A percentile compares a stretch with the other conserved stretches of the same genome.
Evolutionary conservation across 2,329 filamentous ascomycete species (phyloP).

Genomic region (Neofusicoccum parvum): DNA sequence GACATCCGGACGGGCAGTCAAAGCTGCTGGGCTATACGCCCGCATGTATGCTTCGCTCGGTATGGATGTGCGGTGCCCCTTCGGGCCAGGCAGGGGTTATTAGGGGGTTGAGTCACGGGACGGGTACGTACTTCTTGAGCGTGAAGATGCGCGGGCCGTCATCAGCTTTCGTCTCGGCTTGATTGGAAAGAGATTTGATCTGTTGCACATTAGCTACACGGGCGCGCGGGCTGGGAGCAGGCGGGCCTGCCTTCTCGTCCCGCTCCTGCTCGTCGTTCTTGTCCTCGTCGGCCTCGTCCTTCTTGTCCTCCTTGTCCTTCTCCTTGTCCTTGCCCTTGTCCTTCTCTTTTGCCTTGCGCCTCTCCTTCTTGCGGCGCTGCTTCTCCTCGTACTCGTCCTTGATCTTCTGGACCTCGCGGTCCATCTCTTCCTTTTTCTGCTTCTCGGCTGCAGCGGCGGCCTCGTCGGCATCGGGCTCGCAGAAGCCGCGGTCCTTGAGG

Average conservation of each 20-base stretch:
- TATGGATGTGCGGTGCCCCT: background rate
- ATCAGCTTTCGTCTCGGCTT: slow-evolving; percentile 51
- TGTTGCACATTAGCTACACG: slow-evolving; percentile 24
- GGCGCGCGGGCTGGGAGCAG: background rate
- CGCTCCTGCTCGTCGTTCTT: slow-evolving; percentile 68
- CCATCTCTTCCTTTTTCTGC: slow-evolving; percentile 55
- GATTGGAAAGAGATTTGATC: slow-evolving; percentile 53
- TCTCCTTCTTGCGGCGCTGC: slow-evolving; percentile 61
- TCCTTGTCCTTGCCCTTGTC: slow-evolving; percentile 47
- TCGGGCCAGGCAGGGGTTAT: background rate
- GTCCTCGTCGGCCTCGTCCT: slow-evolving; percentile 65
- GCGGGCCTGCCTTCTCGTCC: slow-evolving; percentile 55
- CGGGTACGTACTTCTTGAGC: slow-evolving; percentile 68
- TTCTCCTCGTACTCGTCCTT: slow-evolving; percentile 54
- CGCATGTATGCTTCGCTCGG: background rate
- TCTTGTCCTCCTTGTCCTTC: slow-evolving; percentile 61
- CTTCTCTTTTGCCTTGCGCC: slow-evolving; percentile 46
- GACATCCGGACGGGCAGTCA: background rate
- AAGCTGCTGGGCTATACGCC: background rate
- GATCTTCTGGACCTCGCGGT: slow-evolving; percentile 51
- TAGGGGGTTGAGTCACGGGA: background rate
- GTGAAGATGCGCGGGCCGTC: slow-evolving; percentile 80
- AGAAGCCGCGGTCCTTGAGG: slow-evolving; percentile 81
- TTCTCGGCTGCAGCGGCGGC: slow-evolving; percentile 58
- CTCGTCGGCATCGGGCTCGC: slow-evolving; percentile 70